Base-by-base conservation (phyloP, 768 basidiomycete genomes). In the Kwoniella sp. region DNA sequence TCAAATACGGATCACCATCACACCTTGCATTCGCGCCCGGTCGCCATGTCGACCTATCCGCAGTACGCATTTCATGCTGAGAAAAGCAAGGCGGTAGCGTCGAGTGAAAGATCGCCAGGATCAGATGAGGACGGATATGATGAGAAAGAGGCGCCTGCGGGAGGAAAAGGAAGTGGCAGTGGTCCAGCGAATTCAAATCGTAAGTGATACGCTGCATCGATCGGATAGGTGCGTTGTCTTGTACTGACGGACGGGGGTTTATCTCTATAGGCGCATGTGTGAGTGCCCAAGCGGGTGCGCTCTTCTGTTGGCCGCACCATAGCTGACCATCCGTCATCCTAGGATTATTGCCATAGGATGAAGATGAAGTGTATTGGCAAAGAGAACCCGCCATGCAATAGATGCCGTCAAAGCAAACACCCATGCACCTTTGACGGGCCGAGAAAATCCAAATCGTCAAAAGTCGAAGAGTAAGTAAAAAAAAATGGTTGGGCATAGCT, bases 341-440 rank as follows among this genome's bases (percentile, higher is more conserved):
- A 74, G 73, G 74, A 76, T 51, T 71, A 68, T 26, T 76, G 74
- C 55, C 74, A 76, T 62, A 49, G 74, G 55, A 70, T 73, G 72
- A 76, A 76, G 66, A 76, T 76, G 74, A 71, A 73, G 49, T 76
- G 74, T 58, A 73, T 76, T 36, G 70, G 70, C 19, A 73, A 72
- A 40, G 74, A 73, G 55, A 72, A 66, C 25, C 74, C 74, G 12
- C 74, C 74, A 0, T 76, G 74, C 52, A 73, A 73, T 56, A 63
- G 74, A 21, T 76, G 74, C 48, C 36, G 70, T 36, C 63, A 66
- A 40, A 65, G 66, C 22, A 70, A 70, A 30, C 72, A 76, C 51
- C 52, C 53, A 9, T 76, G 74, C 60, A 76, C 74, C 6, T 76
- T 76, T 36, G 69, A 73, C 49, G 74, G 72, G 15, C 70, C 74